Base-by-base conservation (phyloP, 1,139 yeast species). In the Meyerozyma sp. region DNA sequence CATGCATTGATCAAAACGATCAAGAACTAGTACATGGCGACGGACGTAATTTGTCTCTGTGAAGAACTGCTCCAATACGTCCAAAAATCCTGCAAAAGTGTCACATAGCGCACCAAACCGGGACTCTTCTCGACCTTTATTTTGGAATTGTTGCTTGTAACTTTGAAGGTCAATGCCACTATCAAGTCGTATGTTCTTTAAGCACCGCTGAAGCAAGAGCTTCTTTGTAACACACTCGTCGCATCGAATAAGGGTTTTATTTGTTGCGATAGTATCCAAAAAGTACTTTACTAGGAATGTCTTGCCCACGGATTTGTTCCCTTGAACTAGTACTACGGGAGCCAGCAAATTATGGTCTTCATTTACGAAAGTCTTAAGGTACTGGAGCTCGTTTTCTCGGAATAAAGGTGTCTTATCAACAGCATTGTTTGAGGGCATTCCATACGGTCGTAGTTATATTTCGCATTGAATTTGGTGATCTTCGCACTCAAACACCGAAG, bases 11-110 rank as follows among this genome's bases (percentile, higher is more conserved):
- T 82, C 87, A 29, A 79, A 66, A 9, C 82, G 59, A 51, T 82
- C 88, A n/a, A 82, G 62, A 0, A 82, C 81, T 35, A 82, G 58
- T 5, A 79, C 70, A 51, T 80, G 84, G n/a, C 65, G 68, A 2
- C 66, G 62, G 0, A 49, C 40, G 47, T 70, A 73, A 0, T 53
- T 49, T 0, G 67, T 53, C 5, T 61, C 62, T 8, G 52, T 51
- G 18, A 70, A 57, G 47, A 75, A 73, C 28, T 58, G 65, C 44
- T 66, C 70, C 23, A 81, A 49, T 3, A 71, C 65, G 10, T 67
- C 58, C 20, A 68, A 55, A 48, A 81, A 81, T 9, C 67, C 66
- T 28, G 77, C 65, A 49, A 79, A 71, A 41, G 70, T 74, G 45
- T 78, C 83, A 20, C 79, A 69, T 53, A 34, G 27, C 2, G 37